These are phyloP conservation scores for Hypomyces rosellus DNA, from an alignment of 2,329 filamentous ascomycete genomes.

Conservation along the genomic window DNA sequence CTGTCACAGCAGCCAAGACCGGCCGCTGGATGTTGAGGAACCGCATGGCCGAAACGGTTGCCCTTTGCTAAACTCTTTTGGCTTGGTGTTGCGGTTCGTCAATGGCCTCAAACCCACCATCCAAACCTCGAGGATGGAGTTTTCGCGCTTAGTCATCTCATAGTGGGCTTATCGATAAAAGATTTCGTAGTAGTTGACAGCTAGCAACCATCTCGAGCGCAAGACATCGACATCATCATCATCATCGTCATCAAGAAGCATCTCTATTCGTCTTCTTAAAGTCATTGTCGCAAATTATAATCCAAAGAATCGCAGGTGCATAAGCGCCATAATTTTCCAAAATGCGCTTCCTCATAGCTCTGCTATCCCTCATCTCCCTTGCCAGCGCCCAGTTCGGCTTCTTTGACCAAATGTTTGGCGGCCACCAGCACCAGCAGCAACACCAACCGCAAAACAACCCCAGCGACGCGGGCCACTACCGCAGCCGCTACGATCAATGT, in stretches of 20 bases:
- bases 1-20: slow-evolving; percentile 32
- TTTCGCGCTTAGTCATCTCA: slow-evolving; percentile 10
- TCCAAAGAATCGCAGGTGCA: background rate
- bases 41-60: slow-evolving; percentile 32
- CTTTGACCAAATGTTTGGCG: slow-evolving; percentile 95
- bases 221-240: background rate
- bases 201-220: slow-evolving; percentile 8
- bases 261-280: background rate
- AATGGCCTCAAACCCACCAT: slow-evolving; percentile 1
- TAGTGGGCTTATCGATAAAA: slow-evolving; percentile 16
- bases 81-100: background rate
- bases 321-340: slow-evolving; percentile 7
- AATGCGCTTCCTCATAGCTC: slow-evolving; percentile 32
- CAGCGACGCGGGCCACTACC: slow-evolving; percentile 79
- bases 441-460: slow-evolving; percentile 70
- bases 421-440: slow-evolving; percentile 46
- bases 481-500: slow-evolving; percentile 63
- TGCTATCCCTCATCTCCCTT: slow-evolving; percentile 55
- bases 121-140: slow-evolving; percentile 4
- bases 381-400: slow-evolving; percentile 80
- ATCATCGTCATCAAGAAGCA: background rate
- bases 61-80: background rate
- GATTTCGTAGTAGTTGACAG: slow-evolving; percentile 14
- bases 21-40: slow-evolving; percentile 43
- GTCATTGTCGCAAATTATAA: background rate